Evolutionary conservation across 2,329 filamentous ascomycete species (phyloP).

Genomic region (Cladophialophora exuberans): DNA sequence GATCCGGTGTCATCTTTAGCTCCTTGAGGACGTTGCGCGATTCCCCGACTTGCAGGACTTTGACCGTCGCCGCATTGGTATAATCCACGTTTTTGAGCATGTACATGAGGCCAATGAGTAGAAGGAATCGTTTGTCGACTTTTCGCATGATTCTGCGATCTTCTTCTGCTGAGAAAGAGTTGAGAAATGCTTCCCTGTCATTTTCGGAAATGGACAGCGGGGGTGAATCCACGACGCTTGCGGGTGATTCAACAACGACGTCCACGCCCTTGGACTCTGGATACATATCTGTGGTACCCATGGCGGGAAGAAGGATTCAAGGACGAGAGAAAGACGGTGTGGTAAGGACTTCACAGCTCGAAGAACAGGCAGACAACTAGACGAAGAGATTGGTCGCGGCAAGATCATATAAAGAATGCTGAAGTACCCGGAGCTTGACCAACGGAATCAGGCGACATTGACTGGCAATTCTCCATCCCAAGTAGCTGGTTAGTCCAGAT

Average conservation of each 20-base stretch:
- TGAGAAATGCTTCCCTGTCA: conserved; percentile 38
- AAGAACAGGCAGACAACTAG: too few relatives aligned
- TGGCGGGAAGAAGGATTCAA: background rate
- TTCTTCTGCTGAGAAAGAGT: conserved; percentile 44
- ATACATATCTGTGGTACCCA: background rate
- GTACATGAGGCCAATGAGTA: conserved; percentile 66
- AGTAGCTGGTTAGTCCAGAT: too few relatives aligned
- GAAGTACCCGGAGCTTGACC: too few relatives aligned
- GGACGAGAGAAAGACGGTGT: too few relatives aligned
- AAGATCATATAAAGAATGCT: too few relatives aligned
- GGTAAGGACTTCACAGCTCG: too few relatives aligned
- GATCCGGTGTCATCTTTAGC: conserved; percentile 45
- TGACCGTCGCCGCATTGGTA: conserved; percentile 46
- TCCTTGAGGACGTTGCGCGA: conserved; percentile 44
- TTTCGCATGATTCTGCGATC: conserved; percentile 46
- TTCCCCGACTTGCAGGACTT: conserved; percentile 48
- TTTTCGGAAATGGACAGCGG: conserved; percentile 5
- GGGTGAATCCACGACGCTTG: conserved; percentile 8
- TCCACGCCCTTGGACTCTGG: conserved; percentile 14
- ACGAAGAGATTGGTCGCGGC: too few relatives aligned
- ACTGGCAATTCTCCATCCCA: too few relatives aligned
- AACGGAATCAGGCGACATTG: too few relatives aligned
- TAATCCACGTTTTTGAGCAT: conserved; percentile 59
- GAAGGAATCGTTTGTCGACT: conserved; percentile 67
- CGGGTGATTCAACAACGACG: background rate